Base-by-base conservation (phyloP, 2,329 filamentous ascomycete genomes). In the Paradendryphiella salina region DNA sequence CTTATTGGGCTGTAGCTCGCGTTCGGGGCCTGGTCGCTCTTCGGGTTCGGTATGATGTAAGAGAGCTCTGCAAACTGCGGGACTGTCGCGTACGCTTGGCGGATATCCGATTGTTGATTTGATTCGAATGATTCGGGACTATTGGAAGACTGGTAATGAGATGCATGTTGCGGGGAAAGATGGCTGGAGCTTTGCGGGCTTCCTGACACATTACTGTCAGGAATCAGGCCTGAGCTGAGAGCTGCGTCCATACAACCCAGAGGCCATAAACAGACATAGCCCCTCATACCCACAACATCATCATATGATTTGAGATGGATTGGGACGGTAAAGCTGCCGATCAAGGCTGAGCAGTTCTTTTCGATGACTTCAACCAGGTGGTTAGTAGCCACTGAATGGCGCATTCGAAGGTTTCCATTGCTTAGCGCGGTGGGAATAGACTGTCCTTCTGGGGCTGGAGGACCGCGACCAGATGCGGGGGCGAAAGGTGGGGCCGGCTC, bases 211-310 rank as follows among this genome's bases (percentile, higher is more conserved):
- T 47, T 54, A 1, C 52, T 59, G 34, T 68, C 61, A 5, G 63
- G 66, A 2, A 69, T 49, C 2, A 70, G 46, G 5, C 66, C 67
- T 2, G 61, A 52, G 21, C 53, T 57, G 1, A 70, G 54, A 1
- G 65, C 57, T 2, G 64, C 57, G 35, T 67, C 64, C 56, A 70
- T 63, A 8, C 61, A 60, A 7, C 61, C 64, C 4, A 70, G 50
- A 0, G 65, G 45, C 67, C 67, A 71, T 2, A 70, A 21, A 6
- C 54, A 53, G 2, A 61, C 43, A 40, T 70, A 70, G 11, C 66
- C 68, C 26, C 65, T 45, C 54, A 71, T 63, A 1, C 65, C 67
- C 15, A 58, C 52, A 1, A 66, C 48, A 23, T 71, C 66, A 0
- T 61, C 52, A 9, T 32, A 31, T 0, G 60, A 60, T 33, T 69